phyloP scores from a whole-genome alignment of 2,329 filamentous ascomycete species.

The Epichloe bromicola region DNA sequence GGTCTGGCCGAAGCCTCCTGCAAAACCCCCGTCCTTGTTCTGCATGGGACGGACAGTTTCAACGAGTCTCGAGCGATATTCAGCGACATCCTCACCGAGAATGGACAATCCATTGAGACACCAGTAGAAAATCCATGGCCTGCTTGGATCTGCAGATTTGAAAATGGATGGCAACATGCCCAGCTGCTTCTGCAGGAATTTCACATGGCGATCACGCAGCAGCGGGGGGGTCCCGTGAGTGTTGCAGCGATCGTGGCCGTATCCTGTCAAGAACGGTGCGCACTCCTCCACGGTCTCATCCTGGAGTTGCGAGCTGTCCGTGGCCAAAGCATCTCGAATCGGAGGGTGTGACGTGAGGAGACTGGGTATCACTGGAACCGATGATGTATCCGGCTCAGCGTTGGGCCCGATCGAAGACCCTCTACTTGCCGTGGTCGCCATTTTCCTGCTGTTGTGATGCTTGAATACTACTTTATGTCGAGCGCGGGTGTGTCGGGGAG shows the following conservation, averaged over 20 bases:
- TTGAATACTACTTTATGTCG: constrained; percentile 7
- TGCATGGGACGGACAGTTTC: constrained; percentile 72
- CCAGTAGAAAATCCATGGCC: constrained; percentile 96
- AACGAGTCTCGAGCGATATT: constrained; percentile 57
- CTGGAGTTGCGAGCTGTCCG: constrained; percentile 56
- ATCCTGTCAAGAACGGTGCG: constrained; percentile 51
- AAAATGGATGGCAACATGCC: constrained; percentile 55
- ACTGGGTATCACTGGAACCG: constrained; percentile 28
- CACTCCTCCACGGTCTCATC: constrained; percentile 55
- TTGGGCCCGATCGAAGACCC: not conserved
- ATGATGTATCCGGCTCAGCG: constrained; percentile 8
- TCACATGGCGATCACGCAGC: constrained; percentile 47
- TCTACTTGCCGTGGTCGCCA: constrained; percentile 4
- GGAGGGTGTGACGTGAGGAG: constrained; percentile 46
- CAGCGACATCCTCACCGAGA: constrained; percentile 58
- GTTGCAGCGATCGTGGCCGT: constrained; percentile 46
- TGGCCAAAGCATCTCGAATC: constrained; percentile 53
- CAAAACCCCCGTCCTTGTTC: constrained; percentile 74
- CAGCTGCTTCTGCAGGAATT: constrained; percentile 48
- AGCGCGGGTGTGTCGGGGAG: constrained; percentile 2
- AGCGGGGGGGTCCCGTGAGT: constrained; percentile 60
- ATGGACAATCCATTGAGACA: constrained; percentile 61
- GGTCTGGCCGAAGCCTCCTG: constrained; percentile 81
- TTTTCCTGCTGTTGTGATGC: constrained; percentile 3
- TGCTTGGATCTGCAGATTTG: constrained; percentile 67